A percentile compares a stretch with the other conserved stretches of the same genome.
These are phyloP conservation scores for Candida methanosorbosa DNA, from an alignment of 805 yeast genomes.

Conservation along the genomic window DNA sequence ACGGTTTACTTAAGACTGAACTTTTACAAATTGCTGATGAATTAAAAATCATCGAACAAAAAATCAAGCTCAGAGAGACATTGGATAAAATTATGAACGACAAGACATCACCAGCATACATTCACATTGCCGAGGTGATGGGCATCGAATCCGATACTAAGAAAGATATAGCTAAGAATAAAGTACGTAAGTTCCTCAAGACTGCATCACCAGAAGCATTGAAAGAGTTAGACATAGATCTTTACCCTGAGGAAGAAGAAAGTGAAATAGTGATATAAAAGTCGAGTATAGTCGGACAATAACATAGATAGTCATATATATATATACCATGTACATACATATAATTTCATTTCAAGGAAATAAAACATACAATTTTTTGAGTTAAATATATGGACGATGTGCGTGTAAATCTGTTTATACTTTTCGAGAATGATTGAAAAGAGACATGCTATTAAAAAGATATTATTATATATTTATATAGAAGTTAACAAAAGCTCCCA, in stretches of 20 bases:
- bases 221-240: constrained; percentile 13
- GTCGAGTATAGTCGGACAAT: too few species aligned
- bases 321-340: neutral
- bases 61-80: constrained; percentile 12
- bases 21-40: constrained; percentile 14
- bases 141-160: constrained; percentile 34
- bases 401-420: too few species aligned
- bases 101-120: constrained; percentile 25
- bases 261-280: too few species aligned
- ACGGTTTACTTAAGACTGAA: constrained; percentile 21
- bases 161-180: constrained; percentile 56
- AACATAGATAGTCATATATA: too few species aligned
- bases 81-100: constrained; percentile 8
- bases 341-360: too few species aligned
- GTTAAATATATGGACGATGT: too few species aligned
- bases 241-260: neutral
- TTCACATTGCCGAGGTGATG: constrained; percentile 24
- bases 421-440: too few species aligned
- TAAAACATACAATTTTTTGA: too few species aligned
- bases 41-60: constrained; percentile 11
- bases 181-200: constrained; percentile 51
- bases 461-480: too few species aligned
- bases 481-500: too few species aligned
- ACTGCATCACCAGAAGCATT: constrained; percentile 18
- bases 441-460: too few species aligned